Evolutionary conservation across 805 yeast species (phyloP), one percentile per base, ranked within the genome.

Genomic region (Jamesozyma spencerorum): DNA sequence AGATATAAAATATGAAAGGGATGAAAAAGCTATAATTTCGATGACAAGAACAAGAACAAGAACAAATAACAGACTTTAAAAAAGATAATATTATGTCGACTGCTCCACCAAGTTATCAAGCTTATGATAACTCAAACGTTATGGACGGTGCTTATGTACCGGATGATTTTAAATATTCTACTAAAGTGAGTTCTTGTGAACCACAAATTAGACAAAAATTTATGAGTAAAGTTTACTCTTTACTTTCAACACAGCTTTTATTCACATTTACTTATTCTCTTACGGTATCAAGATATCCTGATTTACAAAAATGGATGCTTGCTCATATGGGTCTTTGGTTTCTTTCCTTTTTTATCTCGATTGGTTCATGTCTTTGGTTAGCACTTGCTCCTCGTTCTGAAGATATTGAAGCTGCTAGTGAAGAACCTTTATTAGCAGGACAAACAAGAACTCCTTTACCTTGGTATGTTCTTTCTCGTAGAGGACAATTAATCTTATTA

Each of bases 141-240:
- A 27, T 6, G 3, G 30, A 36, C 17, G 38, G 38, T 17, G 18
- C 41, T 2, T 47, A 35, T 30, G 38, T 47, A 12, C 80, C 81
- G 3, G 83, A 85, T 50, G 94, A 85, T 61, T 86, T 85, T 74
- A 86, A 85, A 58, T 85, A 80, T 60, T 75, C 82, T 28, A 81
- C 82, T 5, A 72, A 74, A 39, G 94, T 86, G 18, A 75, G 86
- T 3, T 78, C 82, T 26, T 85, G 95, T 62, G 84, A 81, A 43
- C 64, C 84, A 38, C 76, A 81, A 13, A 69, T 86, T 31, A 75
- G 95, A 50, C 83, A 81, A 48, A 71, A 78, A 58, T 86, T 86
- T 51, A 66, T 84, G 49, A 72, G 87, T 44, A 83, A 82, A 55
- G 96, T 86, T 7, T 87, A 85, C 61, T 66, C 85, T 5, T 69